phyloP scores from a whole-genome alignment of 768 basidiomycete species.

The Panus rudis region DNA sequence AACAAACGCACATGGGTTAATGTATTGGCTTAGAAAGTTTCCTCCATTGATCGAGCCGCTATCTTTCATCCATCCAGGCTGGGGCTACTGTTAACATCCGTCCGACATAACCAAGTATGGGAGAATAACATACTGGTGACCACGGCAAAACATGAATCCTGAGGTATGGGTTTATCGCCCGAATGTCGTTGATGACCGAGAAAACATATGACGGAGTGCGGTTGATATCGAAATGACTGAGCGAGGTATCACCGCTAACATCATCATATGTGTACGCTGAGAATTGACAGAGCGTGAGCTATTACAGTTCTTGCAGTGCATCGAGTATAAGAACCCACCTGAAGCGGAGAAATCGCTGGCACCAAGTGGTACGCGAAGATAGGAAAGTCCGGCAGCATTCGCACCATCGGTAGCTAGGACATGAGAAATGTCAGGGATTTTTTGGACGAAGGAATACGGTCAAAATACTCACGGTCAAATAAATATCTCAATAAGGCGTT shows the following conservation, averaged over 20 bases:
- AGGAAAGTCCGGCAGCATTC: slow-evolving; percentile 59
- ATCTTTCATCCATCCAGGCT: slow-evolving; percentile 80
- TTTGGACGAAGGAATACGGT: neutral
- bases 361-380: slow-evolving; percentile 63
- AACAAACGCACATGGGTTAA: slow-evolving; percentile 37
- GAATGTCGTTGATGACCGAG: slow-evolving; percentile 57
- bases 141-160: slow-evolving; percentile 61
- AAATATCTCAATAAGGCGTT: slow-evolving; percentile 50
- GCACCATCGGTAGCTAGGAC: slow-evolving; percentile 46
- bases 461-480: slow-evolving; percentile 36
- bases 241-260: slow-evolving; percentile 50
- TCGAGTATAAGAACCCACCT: slow-evolving; percentile 28
- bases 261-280: slow-evolving; percentile 65
- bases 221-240: slow-evolving; percentile 50
- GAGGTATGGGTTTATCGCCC: slow-evolving; percentile 43
- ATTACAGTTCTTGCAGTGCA: neutral
- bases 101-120: too few relatives aligned
- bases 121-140: slow-evolving; percentile 49
- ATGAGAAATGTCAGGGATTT: neutral
- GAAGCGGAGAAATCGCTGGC: slow-evolving; percentile 66
- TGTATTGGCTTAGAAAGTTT: slow-evolving; percentile 42
- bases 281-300: slow-evolving; percentile 10
- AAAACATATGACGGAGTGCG: slow-evolving; percentile 57
- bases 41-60: slow-evolving; percentile 64
- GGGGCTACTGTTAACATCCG: neutral